Evolutionary conservation across 2,329 filamentous ascomycete genomes (phyloP).

Genomic region (Nannizzia gypsea): DNA sequence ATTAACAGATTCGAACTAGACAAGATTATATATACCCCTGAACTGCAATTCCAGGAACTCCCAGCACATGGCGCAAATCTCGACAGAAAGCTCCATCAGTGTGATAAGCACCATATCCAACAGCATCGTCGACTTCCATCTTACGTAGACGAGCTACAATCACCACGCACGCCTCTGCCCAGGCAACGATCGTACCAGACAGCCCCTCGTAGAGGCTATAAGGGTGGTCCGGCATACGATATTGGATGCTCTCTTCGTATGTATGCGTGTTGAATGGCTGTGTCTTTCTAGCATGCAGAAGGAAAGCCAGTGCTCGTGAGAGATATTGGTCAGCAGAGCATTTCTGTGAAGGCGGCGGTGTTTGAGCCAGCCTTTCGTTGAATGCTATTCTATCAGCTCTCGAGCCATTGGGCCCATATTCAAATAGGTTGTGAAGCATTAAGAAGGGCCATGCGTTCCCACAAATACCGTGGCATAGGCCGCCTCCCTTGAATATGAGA

Average conservation of each 20-base stretch:
- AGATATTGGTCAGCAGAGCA: conserved; percentile 28
- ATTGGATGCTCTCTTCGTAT: conserved; percentile 16
- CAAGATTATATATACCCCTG: conserved; percentile 7
- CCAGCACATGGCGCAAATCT: conserved; percentile 6
- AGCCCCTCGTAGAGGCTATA: conserved; percentile 32
- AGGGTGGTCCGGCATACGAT: conserved; percentile 32
- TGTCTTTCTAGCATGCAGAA: conserved; percentile 29
- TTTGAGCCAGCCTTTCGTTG: conserved; percentile 11
- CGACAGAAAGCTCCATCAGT: not conserved
- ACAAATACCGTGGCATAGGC: conserved; percentile 32
- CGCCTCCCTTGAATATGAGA: conserved; percentile 31
- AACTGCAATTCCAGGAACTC: conserved; percentile 8
- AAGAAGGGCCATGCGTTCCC: conserved; percentile 33
- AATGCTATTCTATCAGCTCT: conserved; percentile 18
- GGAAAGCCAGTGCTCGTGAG: conserved; percentile 27
- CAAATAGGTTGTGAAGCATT: conserved; percentile 26
- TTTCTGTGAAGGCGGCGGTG: conserved; percentile 8
- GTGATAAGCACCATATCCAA: conserved; percentile 1
- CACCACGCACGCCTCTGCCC: conserved; percentile 30
- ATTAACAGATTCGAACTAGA: not conserved
- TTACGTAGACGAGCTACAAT: conserved; percentile 26
- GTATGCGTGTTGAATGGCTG: conserved; percentile 24
- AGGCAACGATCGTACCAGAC: conserved; percentile 30
- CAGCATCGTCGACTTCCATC: conserved; percentile 15
- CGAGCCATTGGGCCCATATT: conserved; percentile 21